phyloP scores from a whole-genome alignment of 106 monocot genomes.

The Cymbidium sinense region DNA sequence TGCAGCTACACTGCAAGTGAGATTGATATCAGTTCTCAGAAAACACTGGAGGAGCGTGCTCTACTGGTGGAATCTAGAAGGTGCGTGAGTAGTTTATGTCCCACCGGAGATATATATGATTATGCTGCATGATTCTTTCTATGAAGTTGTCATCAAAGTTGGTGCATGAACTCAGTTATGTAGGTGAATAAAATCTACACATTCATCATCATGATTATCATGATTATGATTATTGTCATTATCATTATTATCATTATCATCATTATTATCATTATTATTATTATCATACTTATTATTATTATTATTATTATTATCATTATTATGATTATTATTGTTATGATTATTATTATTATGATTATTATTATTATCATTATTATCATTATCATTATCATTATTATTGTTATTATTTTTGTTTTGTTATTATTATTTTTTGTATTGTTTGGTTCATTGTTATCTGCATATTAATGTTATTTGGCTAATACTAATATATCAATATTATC shows the following conservation, averaged over 20 bases:
- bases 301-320: too few species aligned
- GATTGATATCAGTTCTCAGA: conserved; percentile 31
- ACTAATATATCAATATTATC: background rate
- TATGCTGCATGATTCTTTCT: background rate
- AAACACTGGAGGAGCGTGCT: conserved; percentile 38
- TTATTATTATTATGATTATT: too few species aligned
- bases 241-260: background rate
- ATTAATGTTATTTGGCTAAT: background rate
- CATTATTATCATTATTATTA: background rate
- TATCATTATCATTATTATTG: too few species aligned
- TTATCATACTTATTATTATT: too few species aligned
- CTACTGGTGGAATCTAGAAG: conserved; percentile 53
- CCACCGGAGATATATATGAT: background rate
- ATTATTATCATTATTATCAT: too few species aligned
- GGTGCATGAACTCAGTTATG: background rate
- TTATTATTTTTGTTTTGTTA: too few species aligned
- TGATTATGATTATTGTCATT: background rate
- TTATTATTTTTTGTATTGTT: background rate
- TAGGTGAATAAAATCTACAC: background rate
- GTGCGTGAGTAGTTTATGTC: conserved; percentile 20
- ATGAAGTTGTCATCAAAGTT: background rate
- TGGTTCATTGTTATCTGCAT: background rate
- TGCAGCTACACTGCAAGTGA: conserved; percentile 60
- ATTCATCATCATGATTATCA: background rate
- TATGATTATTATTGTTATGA: too few species aligned